phyloP scores from a whole-genome alignment of 225 moss, liverwort and hornwort genomes.

The Physcomitrellopsis africana region DNA sequence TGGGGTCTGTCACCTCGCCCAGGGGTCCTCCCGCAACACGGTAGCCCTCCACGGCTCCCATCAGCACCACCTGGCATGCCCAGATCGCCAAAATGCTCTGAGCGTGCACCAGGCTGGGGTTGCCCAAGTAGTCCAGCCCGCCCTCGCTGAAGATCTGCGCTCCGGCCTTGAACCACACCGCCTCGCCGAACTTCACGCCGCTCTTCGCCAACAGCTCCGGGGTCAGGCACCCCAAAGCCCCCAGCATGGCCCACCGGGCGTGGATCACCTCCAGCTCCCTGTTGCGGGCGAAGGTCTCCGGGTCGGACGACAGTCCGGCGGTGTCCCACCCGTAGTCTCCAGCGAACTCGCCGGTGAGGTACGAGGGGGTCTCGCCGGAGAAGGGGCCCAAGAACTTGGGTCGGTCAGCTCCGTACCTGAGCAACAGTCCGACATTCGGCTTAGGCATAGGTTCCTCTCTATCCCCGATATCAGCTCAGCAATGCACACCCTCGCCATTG shows the following conservation, averaged over 20 bases:
- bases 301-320: too few relatives aligned
- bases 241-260: constrained; percentile 56
- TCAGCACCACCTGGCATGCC: constrained; percentile 37
- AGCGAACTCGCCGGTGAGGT: too few relatives aligned
- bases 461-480: too few relatives aligned
- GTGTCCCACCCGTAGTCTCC: too few relatives aligned
- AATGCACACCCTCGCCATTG: too few relatives aligned
- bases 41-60: constrained; percentile 45
- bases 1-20: constrained; percentile 43
- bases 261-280: constrained; percentile 47
- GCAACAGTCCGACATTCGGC: too few relatives aligned
- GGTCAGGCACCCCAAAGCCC: constrained; percentile 34
- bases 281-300: too few relatives aligned
- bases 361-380: too few relatives aligned
- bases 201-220: constrained; percentile 49
- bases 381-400: too few relatives aligned
- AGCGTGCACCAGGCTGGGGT: constrained; percentile 42
- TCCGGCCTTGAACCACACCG: constrained; percentile 62
- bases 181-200: constrained; percentile 47
- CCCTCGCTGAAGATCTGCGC: constrained; percentile 47
- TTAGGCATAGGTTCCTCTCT: too few relatives aligned
- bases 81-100: constrained; percentile 51
- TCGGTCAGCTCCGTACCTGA: too few relatives aligned
- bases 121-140: constrained; percentile 47
- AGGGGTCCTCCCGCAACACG: constrained; percentile 39